Percentiles rank a stretch among this genome's conserved stretches.
Evolutionary conservation across 345 rosid genomes (phyloP).

Genomic region (Syzygium aqueum): DNA sequence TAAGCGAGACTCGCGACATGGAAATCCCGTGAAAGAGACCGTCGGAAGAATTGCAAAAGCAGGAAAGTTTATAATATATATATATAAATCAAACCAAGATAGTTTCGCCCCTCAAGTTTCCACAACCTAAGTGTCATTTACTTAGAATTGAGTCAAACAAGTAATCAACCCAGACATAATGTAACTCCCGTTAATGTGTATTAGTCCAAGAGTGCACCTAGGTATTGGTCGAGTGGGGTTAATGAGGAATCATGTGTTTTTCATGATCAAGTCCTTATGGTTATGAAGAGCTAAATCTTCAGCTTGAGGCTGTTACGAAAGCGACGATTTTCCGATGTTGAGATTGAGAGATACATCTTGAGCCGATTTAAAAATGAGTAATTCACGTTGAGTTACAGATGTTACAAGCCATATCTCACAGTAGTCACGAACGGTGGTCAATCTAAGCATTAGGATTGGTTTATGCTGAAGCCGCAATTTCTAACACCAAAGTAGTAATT

Average conservation of each 20-base stretch:
- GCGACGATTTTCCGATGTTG: neutral
- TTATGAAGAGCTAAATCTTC: too few species aligned
- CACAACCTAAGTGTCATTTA: neutral
- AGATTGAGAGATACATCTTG: neutral
- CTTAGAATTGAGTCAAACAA: neutral
- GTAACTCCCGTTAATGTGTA: neutral
- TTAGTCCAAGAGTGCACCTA: too few species aligned
- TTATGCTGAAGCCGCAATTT: neutral
- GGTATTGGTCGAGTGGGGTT: too few species aligned
- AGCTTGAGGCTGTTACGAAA: too few species aligned
- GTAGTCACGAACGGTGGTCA: neutral
- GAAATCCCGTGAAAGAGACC: neutral
- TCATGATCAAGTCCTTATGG: too few species aligned
- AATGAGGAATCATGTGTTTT: too few species aligned
- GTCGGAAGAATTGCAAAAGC: neutral
- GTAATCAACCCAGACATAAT: neutral
- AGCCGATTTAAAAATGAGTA: neutral
- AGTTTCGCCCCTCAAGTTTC: neutral
- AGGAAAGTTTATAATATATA: neutral
- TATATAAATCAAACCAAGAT: neutral
- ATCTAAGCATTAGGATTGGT: neutral
- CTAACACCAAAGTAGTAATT: neutral
- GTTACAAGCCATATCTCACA: neutral
- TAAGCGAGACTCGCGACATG: fast-evolving
- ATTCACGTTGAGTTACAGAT: neutral